These are phyloP conservation scores for Eucalyptus microcorys DNA, from an alignment of 345 rosid genomes.

Conservation along the genomic window DNA sequence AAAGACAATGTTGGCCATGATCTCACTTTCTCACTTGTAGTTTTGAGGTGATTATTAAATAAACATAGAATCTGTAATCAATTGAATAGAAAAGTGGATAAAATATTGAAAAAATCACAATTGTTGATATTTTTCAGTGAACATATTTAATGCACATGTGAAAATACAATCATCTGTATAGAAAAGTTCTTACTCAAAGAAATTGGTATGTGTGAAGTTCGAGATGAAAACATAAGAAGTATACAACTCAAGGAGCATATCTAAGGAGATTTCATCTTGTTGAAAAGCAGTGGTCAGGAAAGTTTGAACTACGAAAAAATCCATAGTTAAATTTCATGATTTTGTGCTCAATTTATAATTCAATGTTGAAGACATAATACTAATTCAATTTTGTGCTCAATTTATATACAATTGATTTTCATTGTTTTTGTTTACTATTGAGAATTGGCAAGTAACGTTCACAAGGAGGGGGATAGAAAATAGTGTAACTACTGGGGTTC, in stretches of 20 bases:
- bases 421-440: neutral
- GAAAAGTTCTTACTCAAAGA: neutral
- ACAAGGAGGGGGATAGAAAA: neutral
- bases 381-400: neutral
- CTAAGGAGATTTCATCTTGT: too few relatives aligned
- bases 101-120: too few relatives aligned
- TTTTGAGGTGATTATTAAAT: too few relatives aligned
- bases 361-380: too few relatives aligned
- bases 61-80: too few relatives aligned
- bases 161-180: too few relatives aligned
- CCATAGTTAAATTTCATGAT: too few relatives aligned
- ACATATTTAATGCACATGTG: too few relatives aligned
- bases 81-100: too few relatives aligned
- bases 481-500: neutral
- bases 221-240: neutral
- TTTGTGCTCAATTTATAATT: too few relatives aligned
- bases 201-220: neutral
- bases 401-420: neutral
- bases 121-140: neutral
- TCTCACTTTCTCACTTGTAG: too few relatives aligned
- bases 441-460: neutral
- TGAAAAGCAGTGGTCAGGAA: neutral
- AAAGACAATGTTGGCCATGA: too few relatives aligned
- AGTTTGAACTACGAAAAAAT: neutral
- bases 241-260: neutral